These are phyloP conservation scores for Macrophomina tecta DNA, from an alignment of 2,329 filamentous ascomycete species.

Conservation along the genomic window DNA sequence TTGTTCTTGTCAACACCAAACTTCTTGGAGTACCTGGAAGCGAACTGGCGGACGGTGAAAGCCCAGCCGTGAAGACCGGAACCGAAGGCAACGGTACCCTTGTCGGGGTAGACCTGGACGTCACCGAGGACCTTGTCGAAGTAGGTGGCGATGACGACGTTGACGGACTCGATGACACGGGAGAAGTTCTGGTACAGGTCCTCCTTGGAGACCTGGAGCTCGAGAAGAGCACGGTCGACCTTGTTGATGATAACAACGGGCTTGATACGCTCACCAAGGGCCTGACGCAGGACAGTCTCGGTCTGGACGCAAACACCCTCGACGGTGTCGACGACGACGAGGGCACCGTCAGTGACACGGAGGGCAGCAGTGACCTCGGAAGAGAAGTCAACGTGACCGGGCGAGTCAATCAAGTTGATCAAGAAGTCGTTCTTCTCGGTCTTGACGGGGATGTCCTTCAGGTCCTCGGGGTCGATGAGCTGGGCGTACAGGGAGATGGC, in stretches of 20 bases:
- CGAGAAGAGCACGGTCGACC: conserved; percentile 98
- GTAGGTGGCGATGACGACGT: conserved; percentile 99
- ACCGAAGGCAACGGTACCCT: conserved; percentile 97
- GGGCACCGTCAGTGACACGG: conserved; percentile 99
- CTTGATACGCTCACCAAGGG: conserved; percentile 99
- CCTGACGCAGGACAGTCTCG: conserved; percentile 98
- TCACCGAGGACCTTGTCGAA: conserved; percentile 96
- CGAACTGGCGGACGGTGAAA: conserved; percentile 99
- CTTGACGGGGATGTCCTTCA: conserved; percentile 93
- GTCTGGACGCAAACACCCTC: conserved; percentile 99
- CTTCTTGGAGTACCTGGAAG: conserved; percentile 96
- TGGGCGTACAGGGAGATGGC: conserved; percentile 97
- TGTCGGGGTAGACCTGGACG: conserved; percentile 97
- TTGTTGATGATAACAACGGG: conserved; percentile 99
- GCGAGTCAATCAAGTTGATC: conserved; percentile 99
- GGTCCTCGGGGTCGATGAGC: conserved; percentile 79
- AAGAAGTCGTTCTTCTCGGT: conserved; percentile 85
- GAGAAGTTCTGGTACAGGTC: conserved; percentile 99
- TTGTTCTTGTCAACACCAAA: conserved; percentile 99
- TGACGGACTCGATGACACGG: conserved; percentile 99
- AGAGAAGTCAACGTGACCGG: conserved; percentile 99
- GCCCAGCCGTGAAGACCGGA: conserved; percentile 99
- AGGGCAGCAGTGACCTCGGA: conserved; percentile 99
- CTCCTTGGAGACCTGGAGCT: conserved; percentile 98
- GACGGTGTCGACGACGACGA: conserved; percentile 99